Evolutionary conservation across 371 early-diverging fungal species (phyloP), one percentile per base, ranked within the genome.

Genomic region (Phascolomyces articulosus): DNA sequence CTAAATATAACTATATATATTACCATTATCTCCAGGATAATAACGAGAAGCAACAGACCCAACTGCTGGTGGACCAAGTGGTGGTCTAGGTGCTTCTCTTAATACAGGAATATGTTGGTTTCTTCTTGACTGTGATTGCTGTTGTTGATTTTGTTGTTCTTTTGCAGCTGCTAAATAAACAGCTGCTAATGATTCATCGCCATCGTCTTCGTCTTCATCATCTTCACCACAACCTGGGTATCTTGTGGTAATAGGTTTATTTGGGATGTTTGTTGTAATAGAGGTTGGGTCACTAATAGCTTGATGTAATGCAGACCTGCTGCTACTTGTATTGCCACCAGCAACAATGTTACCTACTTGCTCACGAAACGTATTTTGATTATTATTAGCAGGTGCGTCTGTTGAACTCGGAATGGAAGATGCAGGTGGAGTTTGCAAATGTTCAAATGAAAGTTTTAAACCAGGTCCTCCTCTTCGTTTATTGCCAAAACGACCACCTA

Each of bases 321-420:
- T 62, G 59, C 49, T 60, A 54, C 62, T 69, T 31, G 60, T 54
- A 26, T 53, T 62, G 56, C 41, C 57, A 55, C 62, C 66, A 29
- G 60, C 77, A 57, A 80, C 76, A 53, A 80, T 78, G 53, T 75
- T 68, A 15, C 74, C 78, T 24, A 80, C 62, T 56, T 78, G 69
- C 58, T 74, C 76, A 55, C 74, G 68, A 49, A 80, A 75, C 27
- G 47, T 67, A 62, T 62, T 65, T 48, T 63, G 57, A 24, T n/a
- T 51, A n/a, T 15, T 44, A 44, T 58, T n/a, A 34, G 49, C 53
- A 28, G 16, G 29, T 38, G 62, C 15, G 38, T 56, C 40, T 40
- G 44, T n/a, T 44, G 44, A 18, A 18, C 44, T 55, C 48, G 24
- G 21, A 23, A 55, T 29, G 11, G 58, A 28, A 13, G 58, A 31